phyloP scores from a whole-genome alignment of 805 yeast species.

The Nakazawaea sp. region DNA sequence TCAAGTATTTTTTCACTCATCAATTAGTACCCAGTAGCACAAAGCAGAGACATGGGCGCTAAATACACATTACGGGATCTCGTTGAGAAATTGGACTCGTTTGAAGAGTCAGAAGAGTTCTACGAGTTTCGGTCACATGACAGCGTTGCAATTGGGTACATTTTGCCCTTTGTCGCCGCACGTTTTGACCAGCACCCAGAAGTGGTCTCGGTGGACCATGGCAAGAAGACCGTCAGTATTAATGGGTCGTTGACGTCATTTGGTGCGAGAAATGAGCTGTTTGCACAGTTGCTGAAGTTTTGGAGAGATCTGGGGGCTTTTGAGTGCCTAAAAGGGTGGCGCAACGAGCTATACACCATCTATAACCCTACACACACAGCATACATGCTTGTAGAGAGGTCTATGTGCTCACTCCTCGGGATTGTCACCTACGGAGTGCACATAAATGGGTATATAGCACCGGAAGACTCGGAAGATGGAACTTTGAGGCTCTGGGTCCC shows the following conservation, averaged over 20 bases:
- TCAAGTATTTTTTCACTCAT: no score
- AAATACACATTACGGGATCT: background rate
- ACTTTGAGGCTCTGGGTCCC: conserved; percentile 75
- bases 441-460: conserved; percentile 67
- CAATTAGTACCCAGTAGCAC: no score
- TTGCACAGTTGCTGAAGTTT: conserved; percentile 34
- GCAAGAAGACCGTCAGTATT: conserved; percentile 22
- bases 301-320: conserved; percentile 31
- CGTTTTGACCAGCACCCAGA: conserved; percentile 18
- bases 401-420: conserved; percentile 76
- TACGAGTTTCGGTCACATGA: conserved; percentile 31
- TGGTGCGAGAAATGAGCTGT: conserved; percentile 31
- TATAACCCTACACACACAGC: conserved; percentile 48
- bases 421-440: conserved; percentile 89
- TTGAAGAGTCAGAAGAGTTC: conserved; percentile 17
- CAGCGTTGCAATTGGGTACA: conserved; percentile 29
- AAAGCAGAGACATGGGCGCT: no score
- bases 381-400: conserved; percentile 71
- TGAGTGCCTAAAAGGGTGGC: conserved; percentile 62
- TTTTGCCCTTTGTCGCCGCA: conserved; percentile 26
- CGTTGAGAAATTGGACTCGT: conserved; percentile 16
- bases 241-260: conserved; percentile 23
- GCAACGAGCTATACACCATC: conserved; percentile 75
- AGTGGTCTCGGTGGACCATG: conserved; percentile 21
- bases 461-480: conserved; percentile 28